These are phyloP conservation scores for Stagonosporopsis vannaccii DNA, from an alignment of 2,329 filamentous ascomycete species.

Conservation along the genomic window DNA sequence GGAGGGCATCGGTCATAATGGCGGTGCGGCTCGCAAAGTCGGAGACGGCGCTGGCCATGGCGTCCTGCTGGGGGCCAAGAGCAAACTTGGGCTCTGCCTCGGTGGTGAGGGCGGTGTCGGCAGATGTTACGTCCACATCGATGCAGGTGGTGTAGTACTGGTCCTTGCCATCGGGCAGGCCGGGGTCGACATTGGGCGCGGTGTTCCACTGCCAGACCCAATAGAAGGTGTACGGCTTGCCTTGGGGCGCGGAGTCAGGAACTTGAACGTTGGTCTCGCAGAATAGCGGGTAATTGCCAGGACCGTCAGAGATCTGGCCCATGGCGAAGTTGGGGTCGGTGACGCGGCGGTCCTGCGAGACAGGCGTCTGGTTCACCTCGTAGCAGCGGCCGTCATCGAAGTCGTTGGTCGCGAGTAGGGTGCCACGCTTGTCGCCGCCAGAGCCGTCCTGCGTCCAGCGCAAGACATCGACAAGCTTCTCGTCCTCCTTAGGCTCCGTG, in stretches of 20 bases:
- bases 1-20: constrained; percentile 37
- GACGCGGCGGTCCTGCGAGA: constrained; percentile 66
- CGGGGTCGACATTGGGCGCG: constrained; percentile 43
- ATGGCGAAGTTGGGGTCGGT: constrained; percentile 63
- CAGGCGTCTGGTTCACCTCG: constrained; percentile 69
- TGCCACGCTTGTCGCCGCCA: constrained; percentile 80
- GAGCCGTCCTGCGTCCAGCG: constrained; percentile 82
- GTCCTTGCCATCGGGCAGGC: constrained; percentile 56
- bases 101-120: constrained; percentile 38
- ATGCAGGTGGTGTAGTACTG: constrained; percentile 68
- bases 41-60: constrained; percentile 49
- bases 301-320: constrained; percentile 53
- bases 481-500: constrained; percentile 57
- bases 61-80: constrained; percentile 52
- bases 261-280: constrained; percentile 85
- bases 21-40: constrained; percentile 53
- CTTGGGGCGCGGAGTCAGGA: constrained; percentile 68
- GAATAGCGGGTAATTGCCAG: constrained; percentile 63
- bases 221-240: constrained; percentile 79
- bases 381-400: constrained; percentile 94
- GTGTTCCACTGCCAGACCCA: constrained; percentile 93
- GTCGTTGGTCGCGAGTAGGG: constrained; percentile 76
- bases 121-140: constrained; percentile 57
- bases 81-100: constrained; percentile 26
- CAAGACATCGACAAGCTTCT: constrained; percentile 71